Base-by-base conservation (phyloP, 2,329 filamentous ascomycete genomes). In the Trichoderma brevicompactum region DNA sequence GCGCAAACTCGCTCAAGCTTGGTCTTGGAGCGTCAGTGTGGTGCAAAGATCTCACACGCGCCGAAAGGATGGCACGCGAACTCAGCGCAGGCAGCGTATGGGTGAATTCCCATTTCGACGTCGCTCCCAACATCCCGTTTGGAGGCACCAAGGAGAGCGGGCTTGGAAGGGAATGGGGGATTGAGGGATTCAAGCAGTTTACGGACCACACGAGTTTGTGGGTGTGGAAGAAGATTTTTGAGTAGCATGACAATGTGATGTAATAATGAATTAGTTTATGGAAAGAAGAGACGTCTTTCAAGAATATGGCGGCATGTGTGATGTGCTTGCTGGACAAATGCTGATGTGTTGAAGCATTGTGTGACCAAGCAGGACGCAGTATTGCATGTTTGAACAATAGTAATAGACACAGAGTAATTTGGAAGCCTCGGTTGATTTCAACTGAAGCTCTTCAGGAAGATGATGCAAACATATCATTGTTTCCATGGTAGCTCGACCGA, bases 71-170 rank as follows among this genome's bases (percentile, higher is more conserved):
- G 2, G 77, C 82, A 9, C 83, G 83, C 66, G 81, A 79, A 3
- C 78, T 89, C 32, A 84, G 88, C 72, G 82, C 84, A 2, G 87
- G 87, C 0, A 86, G 85, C 74, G 85, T 88, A 0, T 86, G 84
- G 69, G 83, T 89, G 65, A 89, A 72, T 79, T 78, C 67, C 7
- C 67, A 68, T 52, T 78, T 78, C n/a, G 77, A 80, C 8, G 44
- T 79, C 0, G 70, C 72, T 0, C 75, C 79, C 0, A 68, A 76
- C 1, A 75, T 75, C 2, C 78, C 82, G 0, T 85, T 82, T 67
- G 81, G 80, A 0, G 83, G 84, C 0, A 79, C 82, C 69, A 85
- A 86, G 73, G 68, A 79, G 40, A 85, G 82, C 56, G 83, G 83
- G 0, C 69, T 84, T 1, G 83, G 83, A 0, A 76, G 77, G 63